phyloP scores from a whole-genome alignment of 179 eudicot species.

The Silene vulgaris region DNA sequence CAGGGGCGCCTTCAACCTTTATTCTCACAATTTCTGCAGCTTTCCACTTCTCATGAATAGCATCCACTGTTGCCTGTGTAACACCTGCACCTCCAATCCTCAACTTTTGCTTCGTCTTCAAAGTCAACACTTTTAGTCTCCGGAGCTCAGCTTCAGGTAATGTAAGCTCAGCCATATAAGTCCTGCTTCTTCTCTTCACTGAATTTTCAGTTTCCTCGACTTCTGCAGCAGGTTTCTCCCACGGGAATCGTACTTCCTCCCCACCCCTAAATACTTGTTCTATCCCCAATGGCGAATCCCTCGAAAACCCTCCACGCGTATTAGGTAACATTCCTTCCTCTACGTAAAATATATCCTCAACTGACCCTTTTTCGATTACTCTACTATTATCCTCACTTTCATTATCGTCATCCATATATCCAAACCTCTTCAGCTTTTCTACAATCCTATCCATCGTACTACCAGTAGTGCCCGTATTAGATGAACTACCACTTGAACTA shows the following conservation, averaged over 20 bases:
- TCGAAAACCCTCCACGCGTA: conserved; percentile 74
- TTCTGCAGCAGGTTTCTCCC: conserved; percentile 57
- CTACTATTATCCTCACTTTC: conserved; percentile 40
- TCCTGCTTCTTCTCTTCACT: conserved; percentile 58
- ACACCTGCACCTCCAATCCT: conserved; percentile 72
- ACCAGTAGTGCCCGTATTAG: conserved; percentile 36
- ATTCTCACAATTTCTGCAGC: conserved; percentile 62
- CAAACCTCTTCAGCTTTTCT: conserved; percentile 72
- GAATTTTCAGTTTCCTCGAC: conserved; percentile 35
- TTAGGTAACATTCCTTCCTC: conserved; percentile 89
- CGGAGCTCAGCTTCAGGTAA: conserved; percentile 73
- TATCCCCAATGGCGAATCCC: conserved; percentile 45
- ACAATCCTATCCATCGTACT: conserved; percentile 94
- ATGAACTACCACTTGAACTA: conserved; percentile 30
- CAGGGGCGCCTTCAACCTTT: conserved; percentile 82
- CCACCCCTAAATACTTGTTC: conserved; percentile 39
- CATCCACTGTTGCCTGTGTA: conserved; percentile 58
- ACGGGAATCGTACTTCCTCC: conserved; percentile 68
- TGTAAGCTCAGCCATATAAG: conserved; percentile 74
- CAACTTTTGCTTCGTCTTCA: conserved; percentile 56
- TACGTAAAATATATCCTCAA: conserved; percentile 85
- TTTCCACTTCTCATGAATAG: conserved; percentile 75
- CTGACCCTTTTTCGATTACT: conserved; percentile 67
- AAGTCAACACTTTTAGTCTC: conserved; percentile 57
- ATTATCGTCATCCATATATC: conserved; percentile 60